Percentiles rank a stretch among this genome's conserved stretches.
These are phyloP conservation scores for Pilaira anomala DNA, from an alignment of 192 early-diverging fungal genomes.

Conservation along the genomic window DNA sequence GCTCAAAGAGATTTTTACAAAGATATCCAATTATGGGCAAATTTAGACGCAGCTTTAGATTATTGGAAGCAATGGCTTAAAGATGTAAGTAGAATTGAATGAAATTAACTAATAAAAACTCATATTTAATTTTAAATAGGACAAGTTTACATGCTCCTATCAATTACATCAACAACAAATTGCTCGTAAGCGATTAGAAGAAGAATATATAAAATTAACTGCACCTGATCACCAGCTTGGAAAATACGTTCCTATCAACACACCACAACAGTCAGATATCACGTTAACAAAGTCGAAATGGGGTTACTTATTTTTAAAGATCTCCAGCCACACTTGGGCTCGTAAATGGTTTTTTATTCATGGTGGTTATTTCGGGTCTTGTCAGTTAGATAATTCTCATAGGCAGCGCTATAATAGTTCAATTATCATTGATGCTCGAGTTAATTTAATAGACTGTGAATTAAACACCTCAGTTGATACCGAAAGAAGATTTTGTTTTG, in stretches of 20 bases:
- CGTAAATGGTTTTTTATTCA: conserved; percentile 60
- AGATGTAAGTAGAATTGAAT: conserved; percentile 26
- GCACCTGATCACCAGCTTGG: conserved; percentile 26
- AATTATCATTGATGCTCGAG: not conserved
- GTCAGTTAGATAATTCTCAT: conserved; percentile 16
- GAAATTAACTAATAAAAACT: no score
- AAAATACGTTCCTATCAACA: conserved; percentile 16
- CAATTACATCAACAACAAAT: conserved; percentile 33
- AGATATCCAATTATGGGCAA: conserved; percentile 42
- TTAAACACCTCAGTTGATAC: conserved; percentile 26
- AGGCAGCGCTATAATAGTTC: not conserved
- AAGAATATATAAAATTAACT: conserved; percentile 26
- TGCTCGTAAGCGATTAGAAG: conserved; percentile 36
- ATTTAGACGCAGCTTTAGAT: conserved; percentile 39
- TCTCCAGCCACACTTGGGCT: conserved; percentile 43
- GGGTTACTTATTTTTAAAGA: conserved; percentile 60
- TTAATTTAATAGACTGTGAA: not conserved
- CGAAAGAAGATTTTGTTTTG: conserved; percentile 72
- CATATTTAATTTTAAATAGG: no score
- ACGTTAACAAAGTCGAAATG: conserved; percentile 51
- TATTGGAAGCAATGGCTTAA: conserved; percentile 38
- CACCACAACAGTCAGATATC: not conserved
- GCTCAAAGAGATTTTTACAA: conserved; percentile 46
- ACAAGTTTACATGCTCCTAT: conserved; percentile 32
- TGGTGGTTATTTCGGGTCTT: conserved; percentile 52